A percentile compares a stretch with the other conserved stretches of the same genome.
phyloP scores from a whole-genome alignment of 139 green algal species.

The Chlorella sp. region DNA sequence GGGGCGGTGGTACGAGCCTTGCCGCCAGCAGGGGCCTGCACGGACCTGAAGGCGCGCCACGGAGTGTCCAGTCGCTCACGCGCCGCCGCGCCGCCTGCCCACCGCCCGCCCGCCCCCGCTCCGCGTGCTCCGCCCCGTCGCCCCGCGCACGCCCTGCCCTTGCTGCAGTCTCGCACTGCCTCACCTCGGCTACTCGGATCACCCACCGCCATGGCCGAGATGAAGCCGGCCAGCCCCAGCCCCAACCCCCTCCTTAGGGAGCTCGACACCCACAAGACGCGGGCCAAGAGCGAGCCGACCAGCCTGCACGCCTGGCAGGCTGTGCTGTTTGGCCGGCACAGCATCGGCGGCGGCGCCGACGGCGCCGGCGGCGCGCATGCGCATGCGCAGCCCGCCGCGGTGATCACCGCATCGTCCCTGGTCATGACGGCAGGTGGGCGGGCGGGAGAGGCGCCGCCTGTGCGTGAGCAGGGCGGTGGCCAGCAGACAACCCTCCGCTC shows the following conservation, averaged over 20 bases:
- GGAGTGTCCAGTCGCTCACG: too few relatives aligned
- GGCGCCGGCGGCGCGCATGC: too few relatives aligned
- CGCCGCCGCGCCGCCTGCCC: too few relatives aligned
- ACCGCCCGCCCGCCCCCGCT: too few relatives aligned
- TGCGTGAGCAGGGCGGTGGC: neutral
- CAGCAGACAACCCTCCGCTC: neutral
- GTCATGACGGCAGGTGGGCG: conserved; percentile 4
- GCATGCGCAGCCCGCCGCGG: neutral
- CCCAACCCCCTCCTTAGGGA: neutral
- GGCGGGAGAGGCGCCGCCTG: neutral
- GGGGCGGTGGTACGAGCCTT: too few relatives aligned
- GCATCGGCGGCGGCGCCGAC: too few relatives aligned
- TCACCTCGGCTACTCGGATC: too few relatives aligned
- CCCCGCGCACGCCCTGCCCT: too few relatives aligned
- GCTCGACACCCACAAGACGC: neutral
- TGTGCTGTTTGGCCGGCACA: conserved; percentile 1
- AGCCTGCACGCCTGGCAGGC: neutral
- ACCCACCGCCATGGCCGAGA: neutral
- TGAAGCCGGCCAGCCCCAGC: neutral
- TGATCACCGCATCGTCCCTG: neutral
- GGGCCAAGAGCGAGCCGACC: neutral
- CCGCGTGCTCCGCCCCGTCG: too few relatives aligned
- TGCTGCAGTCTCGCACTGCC: too few relatives aligned
- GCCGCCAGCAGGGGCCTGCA: too few relatives aligned
- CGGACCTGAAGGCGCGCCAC: too few relatives aligned